Evolutionary conservation across 1,284 basidiomycete species (phyloP), one percentile per base, ranked within the genome.

Genomic region (Ganoderma multipileum): DNA sequence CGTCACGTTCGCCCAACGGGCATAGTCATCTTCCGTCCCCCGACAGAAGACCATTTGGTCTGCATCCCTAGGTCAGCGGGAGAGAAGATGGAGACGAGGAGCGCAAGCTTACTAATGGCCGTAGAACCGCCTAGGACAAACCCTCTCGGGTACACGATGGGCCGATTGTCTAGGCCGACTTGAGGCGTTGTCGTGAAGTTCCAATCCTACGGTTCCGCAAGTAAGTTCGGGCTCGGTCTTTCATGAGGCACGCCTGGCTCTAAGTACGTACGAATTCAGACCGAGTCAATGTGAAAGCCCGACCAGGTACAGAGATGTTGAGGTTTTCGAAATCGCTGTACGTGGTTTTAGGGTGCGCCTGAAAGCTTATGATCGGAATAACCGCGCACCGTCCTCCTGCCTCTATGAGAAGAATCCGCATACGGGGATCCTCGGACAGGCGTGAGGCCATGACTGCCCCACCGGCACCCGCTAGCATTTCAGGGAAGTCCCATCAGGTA

Each of bases 41-140:
- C 83, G 77, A 23, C 78, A 80, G 69, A 82, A 85, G 0, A 77
- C 76, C 80, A 84, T 78, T 23, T 71, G 78, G 70, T 85, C 83
- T 85, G 47, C 55, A 68, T 76, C 39, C 58, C 68, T 64, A n/a
- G 7, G n/a, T 70, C 26, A 70, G 65, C 23, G n/a, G n/a, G 33
- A 14, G 41, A 4, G 44, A 28, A 16, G 7, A 20, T 8, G 12
- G 12, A 50, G 20, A 76, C 23, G 71, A 65, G 12, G 20, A 7
- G 26, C 4, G 1, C 14, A 16, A 5, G 54, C 69, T 36, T 54
- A 77, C 76, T 77, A 23, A 74, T 73, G 8, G 73, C 67, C 50
- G 71, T 76, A 9, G 68, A 73, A 4, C 77, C 77, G 2, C 77
- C 77, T 0, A 78, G 65, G 12, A 75, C 67, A 47, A 69, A 67